Evolutionary conservation across 2,329 filamentous ascomycete species (phyloP).

Genomic region (Monosporascus sp.): DNA sequence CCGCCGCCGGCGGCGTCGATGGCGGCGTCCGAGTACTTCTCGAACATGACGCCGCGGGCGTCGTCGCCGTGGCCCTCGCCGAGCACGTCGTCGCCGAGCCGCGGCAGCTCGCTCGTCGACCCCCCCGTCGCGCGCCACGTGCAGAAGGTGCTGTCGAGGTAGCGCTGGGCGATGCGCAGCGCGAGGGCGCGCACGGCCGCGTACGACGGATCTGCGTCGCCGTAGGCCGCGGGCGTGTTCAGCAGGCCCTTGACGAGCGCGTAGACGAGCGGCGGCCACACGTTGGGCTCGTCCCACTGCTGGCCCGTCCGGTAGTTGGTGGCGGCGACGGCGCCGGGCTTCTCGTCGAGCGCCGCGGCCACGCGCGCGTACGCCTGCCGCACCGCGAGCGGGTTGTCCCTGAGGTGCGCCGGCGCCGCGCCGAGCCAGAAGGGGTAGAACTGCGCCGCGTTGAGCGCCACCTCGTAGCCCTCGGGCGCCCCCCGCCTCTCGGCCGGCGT

Average conservation of each 20-base stretch:
- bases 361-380: conserved; percentile 50
- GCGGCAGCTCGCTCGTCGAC: conserved; percentile 47
- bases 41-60: conserved; percentile 60
- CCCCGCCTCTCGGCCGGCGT: conserved; percentile 34
- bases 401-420: conserved; percentile 52
- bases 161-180: conserved; percentile 56
- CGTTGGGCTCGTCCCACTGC: conserved; percentile 67
- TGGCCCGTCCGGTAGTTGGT: conserved; percentile 57
- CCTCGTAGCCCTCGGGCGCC: conserved; percentile 50
- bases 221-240: conserved; percentile 53
- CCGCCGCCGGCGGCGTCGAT: conserved; percentile 58
- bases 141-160: conserved; percentile 63
- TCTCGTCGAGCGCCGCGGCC: conserved; percentile 43
- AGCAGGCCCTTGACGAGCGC: conserved; percentile 57
- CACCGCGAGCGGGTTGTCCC: conserved; percentile 54
- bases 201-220: conserved; percentile 48
- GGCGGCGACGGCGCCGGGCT: conserved; percentile 54
- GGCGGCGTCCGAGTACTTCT: conserved; percentile 60
- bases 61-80: conserved; percentile 30
- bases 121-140: conserved; percentile 66
- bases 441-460: conserved; percentile 54
- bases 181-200: conserved; percentile 50
- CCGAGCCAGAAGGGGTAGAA: conserved; percentile 68
- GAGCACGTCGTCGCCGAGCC: conserved; percentile 37
- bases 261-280: conserved; percentile 65